Evolutionary conservation across 1,284 basidiomycete genomes (phyloP).

Genomic region (Coniferiporia sulphurascens): DNA sequence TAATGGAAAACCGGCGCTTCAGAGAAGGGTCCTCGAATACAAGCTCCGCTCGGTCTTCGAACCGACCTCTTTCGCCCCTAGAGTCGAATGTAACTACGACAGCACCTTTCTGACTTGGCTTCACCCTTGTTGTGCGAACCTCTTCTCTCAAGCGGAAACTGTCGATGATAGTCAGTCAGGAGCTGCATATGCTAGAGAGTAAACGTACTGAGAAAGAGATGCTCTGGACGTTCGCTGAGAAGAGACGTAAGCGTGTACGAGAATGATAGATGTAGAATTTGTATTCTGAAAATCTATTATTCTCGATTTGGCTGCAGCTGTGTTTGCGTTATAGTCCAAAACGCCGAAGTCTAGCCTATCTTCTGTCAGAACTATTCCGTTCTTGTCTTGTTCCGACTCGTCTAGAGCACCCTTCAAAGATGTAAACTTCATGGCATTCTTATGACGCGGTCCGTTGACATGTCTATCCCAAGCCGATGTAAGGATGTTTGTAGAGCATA

Average conservation of each 20-base stretch:
- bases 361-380: slow-evolving; percentile 25
- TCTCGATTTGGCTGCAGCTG: neutral
- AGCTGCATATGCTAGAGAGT: neutral
- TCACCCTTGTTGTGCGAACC: neutral
- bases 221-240: neutral
- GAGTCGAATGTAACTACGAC: slow-evolving; percentile 28
- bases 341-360: neutral
- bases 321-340: neutral
- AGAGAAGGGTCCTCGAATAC: slow-evolving; percentile 28
- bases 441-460: slow-evolving; percentile 1
- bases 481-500: slow-evolving; percentile 1
- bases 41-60: slow-evolving; percentile 35
- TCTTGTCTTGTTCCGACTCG: slow-evolving; percentile 33
- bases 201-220: neutral
- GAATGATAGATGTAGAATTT: neutral
- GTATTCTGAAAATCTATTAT: neutral
- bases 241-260: neutral
- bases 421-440: too few species aligned
- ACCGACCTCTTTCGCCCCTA: slow-evolving; percentile 29
- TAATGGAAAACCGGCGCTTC: slow-evolving; percentile 35
- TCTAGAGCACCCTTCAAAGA: slow-evolving; percentile 17
- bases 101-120: slow-evolving; percentile 1
- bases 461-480: neutral
- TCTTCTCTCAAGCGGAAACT: slow-evolving; percentile 23
- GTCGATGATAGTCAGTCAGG: slow-evolving; percentile 11